Evolutionary conservation across 225 moss, liverwort and hornwort species (phyloP), one percentile per base, ranked within the genome.

Genomic region (Pseudoscleropodium purum): DNA sequence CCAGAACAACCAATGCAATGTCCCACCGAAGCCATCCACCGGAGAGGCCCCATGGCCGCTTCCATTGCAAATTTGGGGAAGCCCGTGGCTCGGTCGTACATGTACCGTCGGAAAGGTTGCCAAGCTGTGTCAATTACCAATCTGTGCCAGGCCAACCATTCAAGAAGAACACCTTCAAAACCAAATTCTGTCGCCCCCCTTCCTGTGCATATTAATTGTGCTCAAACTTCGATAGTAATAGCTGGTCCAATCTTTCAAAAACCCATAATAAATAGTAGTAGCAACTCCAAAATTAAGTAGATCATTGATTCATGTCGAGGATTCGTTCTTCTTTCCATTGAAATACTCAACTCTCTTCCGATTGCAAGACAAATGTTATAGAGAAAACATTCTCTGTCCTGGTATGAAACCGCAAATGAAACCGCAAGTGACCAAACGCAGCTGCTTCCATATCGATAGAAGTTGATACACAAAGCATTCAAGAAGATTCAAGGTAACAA

Each of bases 1-100:
- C 97, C 97, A 96, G 45, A 95, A 92, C 51, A 96, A 61, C 97
- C 97, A 97, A 61, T 97, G 97, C n/a, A n/a, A n/a, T n/a, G n/a
- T n/a, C n/a, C n/a, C n/a, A n/a, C n/a, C n/a, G n/a, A n/a, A n/a
- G n/a, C n/a, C n/a, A n/a, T n/a, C n/a, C n/a, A n/a, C n/a, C n/a
- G n/a, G n/a, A n/a, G n/a, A n/a, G n/a, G n/a, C n/a, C n/a, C n/a
- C n/a, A n/a, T n/a, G n/a, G n/a, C n/a, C n/a, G n/a, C n/a, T n/a
- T n/a, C 89, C 97, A 96, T 96, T 17, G 95, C 92, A 56, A 92
- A 88, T 82, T 91, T 96, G 81, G n/a, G n/a, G n/a, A n/a, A n/a
- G n/a, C n/a, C n/a, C n/a, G n/a, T n/a, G n/a, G n/a, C n/a, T n/a
- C n/a, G n/a, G n/a, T n/a, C n/a, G n/a, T n/a, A n/a, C n/a, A n/a